phyloP scores from a whole-genome alignment of 352 stramenopile genomes.

The Globisporangium viniferum region DNA sequence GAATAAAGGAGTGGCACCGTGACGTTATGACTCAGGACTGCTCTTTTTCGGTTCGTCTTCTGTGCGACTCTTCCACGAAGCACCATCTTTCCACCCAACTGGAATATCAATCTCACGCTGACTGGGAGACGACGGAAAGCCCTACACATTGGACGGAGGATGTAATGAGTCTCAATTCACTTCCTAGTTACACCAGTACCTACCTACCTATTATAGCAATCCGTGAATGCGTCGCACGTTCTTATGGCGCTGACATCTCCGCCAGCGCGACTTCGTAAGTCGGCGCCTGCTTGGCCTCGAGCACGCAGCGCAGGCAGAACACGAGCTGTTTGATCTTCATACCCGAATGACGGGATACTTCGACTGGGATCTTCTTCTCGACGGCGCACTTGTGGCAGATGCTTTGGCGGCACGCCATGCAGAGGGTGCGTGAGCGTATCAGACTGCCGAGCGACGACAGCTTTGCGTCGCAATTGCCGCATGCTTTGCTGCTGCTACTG shows the following conservation, averaged over 20 bases:
- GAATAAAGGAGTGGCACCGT: too few species aligned
- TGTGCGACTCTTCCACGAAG: too few species aligned
- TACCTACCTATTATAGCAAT: too few species aligned
- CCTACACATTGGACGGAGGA: too few species aligned
- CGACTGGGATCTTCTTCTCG: slow-evolving; percentile 9
- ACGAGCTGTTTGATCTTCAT: slow-evolving; percentile 1
- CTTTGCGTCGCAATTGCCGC: not conserved
- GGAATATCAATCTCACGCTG: too few species aligned
- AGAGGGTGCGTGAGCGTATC: not conserved
- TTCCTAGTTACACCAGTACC: too few species aligned
- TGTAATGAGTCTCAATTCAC: too few species aligned
- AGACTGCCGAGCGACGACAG: not conserved
- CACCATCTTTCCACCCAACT: too few species aligned
- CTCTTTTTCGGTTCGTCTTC: too few species aligned
- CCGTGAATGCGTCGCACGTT: not conserved
- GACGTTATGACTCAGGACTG: too few species aligned
- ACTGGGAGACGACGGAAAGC: too few species aligned
- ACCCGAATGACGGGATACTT: not conserved
- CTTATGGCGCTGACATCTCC: not conserved
- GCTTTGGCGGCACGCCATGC: not conserved
- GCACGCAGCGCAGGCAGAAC: slow-evolving; percentile 10
- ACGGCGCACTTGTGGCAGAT: slow-evolving; percentile 15
- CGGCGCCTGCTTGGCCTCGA: slow-evolving; percentile 16
- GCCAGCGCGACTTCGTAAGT: not conserved
- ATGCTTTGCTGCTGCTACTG: not conserved